Conservation (phyloP, 495 filamentous ascomycete species). For the Jackrogersella multiformis region DNA sequence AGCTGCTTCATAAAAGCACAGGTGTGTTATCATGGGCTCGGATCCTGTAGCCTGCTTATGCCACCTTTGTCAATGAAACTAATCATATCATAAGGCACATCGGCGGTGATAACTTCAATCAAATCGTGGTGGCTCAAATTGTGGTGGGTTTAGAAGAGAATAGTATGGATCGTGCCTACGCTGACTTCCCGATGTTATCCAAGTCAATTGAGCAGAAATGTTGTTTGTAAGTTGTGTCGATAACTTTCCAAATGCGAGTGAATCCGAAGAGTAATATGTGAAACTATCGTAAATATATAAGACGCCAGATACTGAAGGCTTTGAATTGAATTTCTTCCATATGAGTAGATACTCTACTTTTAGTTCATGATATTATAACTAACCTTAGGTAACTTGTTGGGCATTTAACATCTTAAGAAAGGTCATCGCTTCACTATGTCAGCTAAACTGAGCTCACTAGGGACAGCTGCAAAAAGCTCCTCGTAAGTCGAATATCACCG, state of each 20-base stretch:
- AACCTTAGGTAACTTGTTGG: not conserved
- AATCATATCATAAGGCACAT: constrained; percentile 8
- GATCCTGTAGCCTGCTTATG: not conserved
- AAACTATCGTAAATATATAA: no score
- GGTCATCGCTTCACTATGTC: not conserved
- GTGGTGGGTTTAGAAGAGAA: not conserved
- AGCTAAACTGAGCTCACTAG: not conserved
- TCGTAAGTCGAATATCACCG: not conserved
- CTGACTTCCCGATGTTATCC: no score
- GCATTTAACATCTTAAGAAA: not conserved
- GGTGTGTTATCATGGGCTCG: constrained; percentile 2
- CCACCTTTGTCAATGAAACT: not conserved
- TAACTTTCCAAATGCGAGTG: no score
- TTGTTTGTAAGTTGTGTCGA: no score
- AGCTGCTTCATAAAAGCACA: constrained; percentile 4
- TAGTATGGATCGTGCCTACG: not conserved
- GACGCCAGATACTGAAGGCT: no score
- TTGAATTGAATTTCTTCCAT: no score
- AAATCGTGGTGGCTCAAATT: not conserved
- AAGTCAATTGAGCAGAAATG: no score
- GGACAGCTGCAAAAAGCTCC: not conserved
- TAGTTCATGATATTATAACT: no score
- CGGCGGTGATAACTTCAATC: constrained; percentile 16
- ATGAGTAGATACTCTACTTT: no score
- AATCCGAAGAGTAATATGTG: no score